phyloP scores from a whole-genome alignment of 192 early-diverging fungal species.

The Haplosporangium gracile region DNA sequence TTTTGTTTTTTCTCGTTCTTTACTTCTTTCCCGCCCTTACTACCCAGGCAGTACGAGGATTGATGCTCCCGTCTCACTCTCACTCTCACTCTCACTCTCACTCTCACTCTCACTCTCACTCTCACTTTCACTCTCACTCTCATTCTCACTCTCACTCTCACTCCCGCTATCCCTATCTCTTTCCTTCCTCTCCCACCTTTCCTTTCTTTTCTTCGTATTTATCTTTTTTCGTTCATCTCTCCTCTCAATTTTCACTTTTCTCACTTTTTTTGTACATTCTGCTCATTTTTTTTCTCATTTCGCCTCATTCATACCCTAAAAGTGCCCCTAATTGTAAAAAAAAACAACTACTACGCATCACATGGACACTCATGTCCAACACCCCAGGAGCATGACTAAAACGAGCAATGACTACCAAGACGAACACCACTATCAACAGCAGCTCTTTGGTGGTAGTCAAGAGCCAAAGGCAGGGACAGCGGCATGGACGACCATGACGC shows the following conservation, averaged over 20 bases:
- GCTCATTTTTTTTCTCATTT: neutral
- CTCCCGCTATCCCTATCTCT: neutral
- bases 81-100: neutral
- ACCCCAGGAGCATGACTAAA: neutral
- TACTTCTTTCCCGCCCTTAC: conserved; percentile 5
- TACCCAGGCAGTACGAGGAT: neutral
- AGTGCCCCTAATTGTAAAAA: neutral
- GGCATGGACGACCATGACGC: conserved; percentile 12
- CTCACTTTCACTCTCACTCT: neutral
- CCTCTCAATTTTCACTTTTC: neutral
- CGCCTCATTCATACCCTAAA: neutral
- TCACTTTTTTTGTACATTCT: neutral
- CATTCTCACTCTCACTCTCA: neutral
- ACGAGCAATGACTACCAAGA: neutral
- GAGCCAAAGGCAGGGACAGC: neutral
- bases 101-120: neutral
- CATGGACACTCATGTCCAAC: neutral
- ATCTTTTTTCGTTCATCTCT: neutral
- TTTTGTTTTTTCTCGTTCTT: neutral
- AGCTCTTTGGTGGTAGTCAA: neutral
- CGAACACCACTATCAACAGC: neutral
- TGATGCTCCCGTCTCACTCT: neutral
- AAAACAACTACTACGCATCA: neutral
- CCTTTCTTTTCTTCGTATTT: neutral
- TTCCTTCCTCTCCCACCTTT: neutral